Conservation (phyloP, 139 green algal genomes). For the Coccomyxa sp. region DNA sequence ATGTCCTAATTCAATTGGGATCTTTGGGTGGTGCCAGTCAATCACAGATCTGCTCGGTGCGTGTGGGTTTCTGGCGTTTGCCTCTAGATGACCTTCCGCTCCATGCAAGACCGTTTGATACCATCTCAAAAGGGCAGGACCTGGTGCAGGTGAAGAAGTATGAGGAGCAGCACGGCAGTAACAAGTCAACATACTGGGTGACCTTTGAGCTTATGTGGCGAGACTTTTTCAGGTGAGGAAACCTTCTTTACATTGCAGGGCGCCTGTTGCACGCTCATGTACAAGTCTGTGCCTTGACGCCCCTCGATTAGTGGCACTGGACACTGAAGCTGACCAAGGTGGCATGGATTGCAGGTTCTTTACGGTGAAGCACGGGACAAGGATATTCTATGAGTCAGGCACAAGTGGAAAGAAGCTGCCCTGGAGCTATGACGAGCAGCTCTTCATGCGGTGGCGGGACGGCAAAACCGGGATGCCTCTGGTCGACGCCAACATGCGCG, state of each 20-base stretch:
- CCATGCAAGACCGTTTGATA: no score
- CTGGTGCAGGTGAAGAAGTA: slow-evolving; percentile 81
- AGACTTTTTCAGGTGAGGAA: slow-evolving; percentile 80
- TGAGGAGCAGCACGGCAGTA: slow-evolving; percentile 70
- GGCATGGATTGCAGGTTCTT: slow-evolving; percentile 62
- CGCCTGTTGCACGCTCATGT: no score
- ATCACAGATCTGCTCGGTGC: no score
- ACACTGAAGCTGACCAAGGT: no score
- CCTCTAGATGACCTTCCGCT: no score
- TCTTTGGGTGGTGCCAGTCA: no score
- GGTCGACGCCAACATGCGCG: slow-evolving; percentile 98
- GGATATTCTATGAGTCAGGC: slow-evolving; percentile 78
- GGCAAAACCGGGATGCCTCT: slow-evolving; percentile 88
- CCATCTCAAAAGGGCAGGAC: no score
- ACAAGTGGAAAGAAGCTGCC: slow-evolving; percentile 22
- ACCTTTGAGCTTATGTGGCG: slow-evolving; percentile 93
- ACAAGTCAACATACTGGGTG: slow-evolving; percentile 94
- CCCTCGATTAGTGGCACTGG: no score
- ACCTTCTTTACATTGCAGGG: neutral
- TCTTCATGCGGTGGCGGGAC: slow-evolving; percentile 69
- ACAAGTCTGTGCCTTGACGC: no score
- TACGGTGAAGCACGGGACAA: slow-evolving; percentile 81
- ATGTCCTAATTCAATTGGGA: no score
- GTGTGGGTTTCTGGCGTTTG: no score
- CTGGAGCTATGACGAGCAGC: slow-evolving; percentile 47